phyloP scores from a whole-genome alignment of 176 grass and related monocot genomes.

The Cenchrus fungigraminus region DNA sequence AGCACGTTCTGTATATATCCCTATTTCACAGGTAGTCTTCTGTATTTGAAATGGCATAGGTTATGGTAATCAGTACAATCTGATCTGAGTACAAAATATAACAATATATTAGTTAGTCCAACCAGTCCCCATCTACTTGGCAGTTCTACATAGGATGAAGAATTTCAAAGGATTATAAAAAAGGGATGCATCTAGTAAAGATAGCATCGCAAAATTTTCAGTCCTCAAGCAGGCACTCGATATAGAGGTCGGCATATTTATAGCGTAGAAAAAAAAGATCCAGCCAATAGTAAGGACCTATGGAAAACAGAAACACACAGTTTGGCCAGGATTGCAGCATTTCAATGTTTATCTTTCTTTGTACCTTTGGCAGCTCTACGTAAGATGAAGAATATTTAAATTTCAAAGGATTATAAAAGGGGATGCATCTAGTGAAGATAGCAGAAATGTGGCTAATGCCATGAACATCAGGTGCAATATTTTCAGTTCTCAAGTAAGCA shows the following conservation, averaged over 20 bases:
- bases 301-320: background rate
- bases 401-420: background rate
- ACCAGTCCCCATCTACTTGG: background rate
- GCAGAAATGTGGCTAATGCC: background rate
- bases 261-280: background rate
- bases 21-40: background rate
- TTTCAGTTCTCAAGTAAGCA: background rate
- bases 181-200: background rate
- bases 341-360: background rate
- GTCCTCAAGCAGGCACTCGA: background rate
- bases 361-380: background rate
- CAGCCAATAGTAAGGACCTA: background rate
- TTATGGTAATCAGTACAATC: conserved; percentile 18
- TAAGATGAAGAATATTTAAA: background rate
- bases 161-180: conserved; percentile 7
- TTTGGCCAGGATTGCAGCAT: background rate
- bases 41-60: background rate
- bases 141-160: background rate
- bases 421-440: conserved; percentile 1
- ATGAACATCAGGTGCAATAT: background rate
- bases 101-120: background rate
- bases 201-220: background rate
- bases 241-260: background rate
- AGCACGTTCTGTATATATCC: too few relatives aligned
- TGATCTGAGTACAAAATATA: background rate